Base-by-base conservation (phyloP, 768 basidiomycete species). In the Exidia glandulosa region DNA sequence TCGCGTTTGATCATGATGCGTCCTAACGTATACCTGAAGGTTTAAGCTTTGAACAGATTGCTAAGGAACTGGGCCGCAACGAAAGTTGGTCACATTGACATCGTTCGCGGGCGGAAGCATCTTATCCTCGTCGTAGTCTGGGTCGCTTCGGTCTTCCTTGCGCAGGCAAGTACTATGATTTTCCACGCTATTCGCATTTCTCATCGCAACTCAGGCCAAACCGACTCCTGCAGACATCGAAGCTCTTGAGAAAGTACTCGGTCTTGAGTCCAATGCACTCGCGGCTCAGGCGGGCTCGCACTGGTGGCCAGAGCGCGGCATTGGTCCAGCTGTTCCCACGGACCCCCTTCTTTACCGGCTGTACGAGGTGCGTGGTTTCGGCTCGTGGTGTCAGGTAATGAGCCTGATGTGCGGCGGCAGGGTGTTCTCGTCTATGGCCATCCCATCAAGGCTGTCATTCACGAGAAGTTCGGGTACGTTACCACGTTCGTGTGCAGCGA, bases 281-380 rank as follows among this genome's bases (percentile, higher is more conserved):
- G 63, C 76, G 27, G 73, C 67, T 7, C 76, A 79, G 36, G 65
- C 88, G 19, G 87, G 86, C 32, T 71, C 74, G 13, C 78, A 84
- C 34, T 90, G 87, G 86, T 89, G 77, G 78, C 90, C 90, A 10
- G 81, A 82, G 64, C 86, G 90, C 58, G 82, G 81, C 3, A 70
- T 88, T 29, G 85, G 85, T 6, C 82, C 87, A 2, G 75, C 82
- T 59, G 86, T 87, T 1, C 90, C 89, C 1, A 83, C 79, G 1
- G 89, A 91, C 63, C 89, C 89, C 27, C 81, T 90, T 25, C 76
- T 92, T 63, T 92, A 92, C 70, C 82, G 90, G 32, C 72, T 93
- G 60, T 91, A 85, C 65, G 90, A 92, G 81, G 86, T 85, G 62
- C 41, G 72, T 60, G 6, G 16, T 3, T 27, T 34, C n/a, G 36